Base-by-base conservation (phyloP, 306 rosid genomes). In the Morella rubra region DNA sequence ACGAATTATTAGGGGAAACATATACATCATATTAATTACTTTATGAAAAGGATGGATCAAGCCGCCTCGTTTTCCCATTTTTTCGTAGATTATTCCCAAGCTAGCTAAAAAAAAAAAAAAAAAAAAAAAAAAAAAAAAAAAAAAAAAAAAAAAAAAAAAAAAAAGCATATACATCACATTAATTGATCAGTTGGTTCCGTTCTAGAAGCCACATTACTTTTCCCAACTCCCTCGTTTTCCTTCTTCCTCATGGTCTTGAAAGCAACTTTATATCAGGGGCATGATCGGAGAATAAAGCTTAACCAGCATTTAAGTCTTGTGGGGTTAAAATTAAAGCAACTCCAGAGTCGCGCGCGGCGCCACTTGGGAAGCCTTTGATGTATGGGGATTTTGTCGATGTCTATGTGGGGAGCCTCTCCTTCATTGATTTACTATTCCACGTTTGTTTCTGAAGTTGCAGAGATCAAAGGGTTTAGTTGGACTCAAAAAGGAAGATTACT, bases 1-100 rank as follows among this genome's bases (percentile, higher is more conserved):
- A 52, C 15, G 46, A 18, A 32, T 32, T 32, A 68, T 42, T 54
- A 22, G 79, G 42, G 41, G 18, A 76, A 27, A 27, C 44, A n/a
- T 24, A 16, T 14, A 18, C 46, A 54, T 49, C 77, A 73, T 32
- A 32, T 32, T 49, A 74, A 59, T 73, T 73, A 72, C 37, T 37
- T 32, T 19, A 12, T 45, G 83, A 79, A 78, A 75, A 71, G 22
- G 86, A 83, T 79, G 78, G 54, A 20, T 40, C 11, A 40, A 71
- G 73, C 69, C 46, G 58, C n/a, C 75, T 13, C 62, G 14, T 54
- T 19, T 11, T 41, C 50, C 12, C 24, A 42, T 54, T 73, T 51
- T 24, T 22, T 32, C 37, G 3, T 6, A 58, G 9, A 20, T 22
- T 58, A 11, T 18, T 5, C 20, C 9, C 64, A 8, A 54, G 8